Percentiles rank a stretch among this genome's conserved stretches.
phyloP scores from a whole-genome alignment of 805 yeast genomes.

The Candida morakotiae region DNA sequence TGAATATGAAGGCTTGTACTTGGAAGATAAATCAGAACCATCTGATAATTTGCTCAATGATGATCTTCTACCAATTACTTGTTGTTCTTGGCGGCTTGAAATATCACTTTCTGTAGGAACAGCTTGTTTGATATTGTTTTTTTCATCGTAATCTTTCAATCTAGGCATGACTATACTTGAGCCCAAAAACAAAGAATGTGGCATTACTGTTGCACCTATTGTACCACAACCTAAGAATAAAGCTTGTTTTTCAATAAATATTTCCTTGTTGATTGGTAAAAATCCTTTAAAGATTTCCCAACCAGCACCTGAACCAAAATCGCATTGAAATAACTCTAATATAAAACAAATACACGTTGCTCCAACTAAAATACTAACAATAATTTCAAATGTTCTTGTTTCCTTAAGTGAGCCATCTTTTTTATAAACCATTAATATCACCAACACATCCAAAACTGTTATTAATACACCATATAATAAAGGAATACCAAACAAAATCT shows the following conservation, averaged over 20 bases:
- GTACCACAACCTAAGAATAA: conserved; percentile 42
- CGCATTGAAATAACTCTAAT: conserved; percentile 55
- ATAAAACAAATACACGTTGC: conserved; percentile 76
- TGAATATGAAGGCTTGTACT: conserved; percentile 38
- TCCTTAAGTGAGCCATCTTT: conserved; percentile 71
- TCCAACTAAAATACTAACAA: conserved; percentile 67
- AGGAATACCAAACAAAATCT: conserved; percentile 73
- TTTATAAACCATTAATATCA: conserved; percentile 73
- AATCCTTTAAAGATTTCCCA: conserved; percentile 59
- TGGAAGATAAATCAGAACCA: conserved; percentile 22
- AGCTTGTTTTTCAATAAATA: conserved; percentile 33
- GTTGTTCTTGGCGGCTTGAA: no score
- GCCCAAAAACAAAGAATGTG: conserved; percentile 43
- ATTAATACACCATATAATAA: conserved; percentile 69
- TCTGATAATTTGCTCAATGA: conserved; percentile 21
- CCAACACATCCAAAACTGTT: conserved; percentile 77
- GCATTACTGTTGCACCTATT: conserved; percentile 48
- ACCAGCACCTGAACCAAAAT: conserved; percentile 49
- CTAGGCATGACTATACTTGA: conserved; percentile 42
- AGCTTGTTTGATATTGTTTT: conserved; percentile 7
- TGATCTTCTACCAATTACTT: background rate
- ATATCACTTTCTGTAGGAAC: background rate
- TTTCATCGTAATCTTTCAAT: conserved; percentile 35
- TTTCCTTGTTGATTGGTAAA: conserved; percentile 46
- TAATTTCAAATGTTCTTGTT: conserved; percentile 71